phyloP scores from a whole-genome alignment of 2,329 filamentous ascomycete genomes.

The Microcyclosporella mali region DNA sequence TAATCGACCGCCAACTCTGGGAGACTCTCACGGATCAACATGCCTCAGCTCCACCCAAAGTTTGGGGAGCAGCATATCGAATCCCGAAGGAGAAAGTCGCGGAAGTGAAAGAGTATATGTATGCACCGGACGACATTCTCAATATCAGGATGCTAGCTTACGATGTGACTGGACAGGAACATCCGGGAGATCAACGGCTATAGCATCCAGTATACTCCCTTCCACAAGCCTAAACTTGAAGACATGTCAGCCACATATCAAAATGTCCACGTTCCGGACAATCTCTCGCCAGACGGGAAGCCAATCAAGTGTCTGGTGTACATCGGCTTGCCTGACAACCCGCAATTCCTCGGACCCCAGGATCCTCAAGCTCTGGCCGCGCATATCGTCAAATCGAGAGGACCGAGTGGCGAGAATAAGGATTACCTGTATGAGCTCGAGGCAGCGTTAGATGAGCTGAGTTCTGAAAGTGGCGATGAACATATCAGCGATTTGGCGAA shows the following conservation, averaged over 20 bases:
- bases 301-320: conserved; percentile 67
- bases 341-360: conserved; percentile 83
- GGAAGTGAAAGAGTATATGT: conserved; percentile 78
- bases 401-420: conserved; percentile 81
- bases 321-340: conserved; percentile 88
- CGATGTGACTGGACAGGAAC: conserved; percentile 41
- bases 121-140: too few species aligned
- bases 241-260: conserved; percentile 48
- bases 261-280: conserved; percentile 39
- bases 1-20: conserved; percentile 83
- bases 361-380: conserved; percentile 69
- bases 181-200: conserved; percentile 98
- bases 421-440: conserved; percentile 86
- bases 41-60: conserved; percentile 54
- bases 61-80: conserved; percentile 80
- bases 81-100: conserved; percentile 72
- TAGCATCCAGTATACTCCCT: conserved; percentile 83
- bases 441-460: conserved; percentile 63
- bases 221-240: conserved; percentile 35
- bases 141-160: too few species aligned
- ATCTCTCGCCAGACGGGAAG: conserved; percentile 10
- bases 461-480: conserved; percentile 69
- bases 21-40: conserved; percentile 61
- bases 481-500: conserved; percentile 78
- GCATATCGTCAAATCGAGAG: conserved; percentile 70